phyloP scores from a whole-genome alignment of 164 flowering plant genomes.

The Annona squamosa region DNA sequence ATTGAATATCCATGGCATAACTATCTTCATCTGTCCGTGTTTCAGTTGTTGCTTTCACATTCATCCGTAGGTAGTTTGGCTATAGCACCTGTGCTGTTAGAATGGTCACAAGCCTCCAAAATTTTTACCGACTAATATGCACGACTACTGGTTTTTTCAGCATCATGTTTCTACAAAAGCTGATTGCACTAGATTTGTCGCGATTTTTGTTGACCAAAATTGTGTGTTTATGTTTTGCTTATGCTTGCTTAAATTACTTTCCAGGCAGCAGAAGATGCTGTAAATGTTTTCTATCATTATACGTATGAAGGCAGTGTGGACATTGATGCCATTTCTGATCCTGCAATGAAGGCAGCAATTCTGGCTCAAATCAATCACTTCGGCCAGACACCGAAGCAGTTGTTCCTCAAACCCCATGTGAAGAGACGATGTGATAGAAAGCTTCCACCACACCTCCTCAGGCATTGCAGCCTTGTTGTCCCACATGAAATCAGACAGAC shows the following conservation, averaged over 20 bases:
- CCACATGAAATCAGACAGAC: slow-evolving; percentile 67
- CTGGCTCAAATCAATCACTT: slow-evolving; percentile 97
- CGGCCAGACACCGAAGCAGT: slow-evolving; percentile 97
- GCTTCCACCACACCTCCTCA: slow-evolving; percentile 70
- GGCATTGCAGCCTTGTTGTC: slow-evolving; percentile 51
- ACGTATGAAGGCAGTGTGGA: slow-evolving; percentile 99
- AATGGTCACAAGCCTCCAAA: neutral
- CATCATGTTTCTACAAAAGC: neutral
- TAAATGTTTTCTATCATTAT: slow-evolving; percentile 96
- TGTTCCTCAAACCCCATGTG: slow-evolving; percentile 77
- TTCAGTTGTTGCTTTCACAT: neutral
- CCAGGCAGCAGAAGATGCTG: slow-evolving; percentile 97
- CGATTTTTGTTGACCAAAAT: neutral
- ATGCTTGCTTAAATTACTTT: slow-evolving; percentile 5
- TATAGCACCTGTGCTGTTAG: neutral
- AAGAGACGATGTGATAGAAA: slow-evolving; percentile 73
- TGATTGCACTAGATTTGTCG: neutral
- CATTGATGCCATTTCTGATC: slow-evolving; percentile 88
- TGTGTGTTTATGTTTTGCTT: neutral
- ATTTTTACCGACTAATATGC: neutral
- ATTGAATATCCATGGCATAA: neutral
- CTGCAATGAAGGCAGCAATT: slow-evolving; percentile 98
- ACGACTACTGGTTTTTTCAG: neutral
- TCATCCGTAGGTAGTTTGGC: neutral
- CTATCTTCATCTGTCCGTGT: neutral